Conservation (phyloP, 225 moss, liverwort and hornwort species). For the Polytrichum commune region DNA sequence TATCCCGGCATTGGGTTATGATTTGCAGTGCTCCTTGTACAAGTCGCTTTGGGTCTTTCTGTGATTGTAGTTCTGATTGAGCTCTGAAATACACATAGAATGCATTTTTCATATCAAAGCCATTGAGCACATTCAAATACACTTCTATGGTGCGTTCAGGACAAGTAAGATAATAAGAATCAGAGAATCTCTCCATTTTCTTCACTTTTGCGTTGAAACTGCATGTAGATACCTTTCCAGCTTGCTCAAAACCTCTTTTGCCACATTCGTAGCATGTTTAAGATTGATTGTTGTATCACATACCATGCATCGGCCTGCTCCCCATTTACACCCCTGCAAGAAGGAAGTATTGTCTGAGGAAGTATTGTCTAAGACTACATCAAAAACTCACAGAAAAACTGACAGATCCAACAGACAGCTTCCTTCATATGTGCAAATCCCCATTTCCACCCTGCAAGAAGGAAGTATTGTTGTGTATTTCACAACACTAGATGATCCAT, state of each 20-base stretch:
- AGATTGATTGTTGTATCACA: constrained; percentile 35
- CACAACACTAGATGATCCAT: background rate
- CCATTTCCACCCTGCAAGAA: too few species aligned
- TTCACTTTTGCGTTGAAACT: background rate
- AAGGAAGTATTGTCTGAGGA: constrained; percentile 19
- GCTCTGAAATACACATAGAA: constrained; percentile 31
- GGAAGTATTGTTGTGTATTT: background rate
- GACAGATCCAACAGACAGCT: too few species aligned
- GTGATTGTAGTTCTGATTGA: constrained; percentile 24
- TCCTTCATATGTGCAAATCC: too few species aligned
- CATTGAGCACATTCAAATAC: background rate
- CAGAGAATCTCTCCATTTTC: background rate
- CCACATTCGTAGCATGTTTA: constrained; percentile 15
- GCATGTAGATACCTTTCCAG: constrained; percentile 32
- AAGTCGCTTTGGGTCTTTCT: constrained; percentile 12
- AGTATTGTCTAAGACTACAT: constrained; percentile 16
- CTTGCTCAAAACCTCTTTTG: constrained; percentile 23
- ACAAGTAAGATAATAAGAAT: too few species aligned
- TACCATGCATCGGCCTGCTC: constrained; percentile 22
- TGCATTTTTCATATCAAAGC: constrained; percentile 5
- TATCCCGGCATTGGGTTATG: constrained; percentile 25
- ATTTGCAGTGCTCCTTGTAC: constrained; percentile 31
- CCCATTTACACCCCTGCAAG: constrained; percentile 20
- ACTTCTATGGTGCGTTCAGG: background rate
- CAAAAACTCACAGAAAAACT: background rate